These are phyloP conservation scores for Cucumis cinereus DNA, from an alignment of 306 rosid species.

Conservation along the genomic window DNA sequence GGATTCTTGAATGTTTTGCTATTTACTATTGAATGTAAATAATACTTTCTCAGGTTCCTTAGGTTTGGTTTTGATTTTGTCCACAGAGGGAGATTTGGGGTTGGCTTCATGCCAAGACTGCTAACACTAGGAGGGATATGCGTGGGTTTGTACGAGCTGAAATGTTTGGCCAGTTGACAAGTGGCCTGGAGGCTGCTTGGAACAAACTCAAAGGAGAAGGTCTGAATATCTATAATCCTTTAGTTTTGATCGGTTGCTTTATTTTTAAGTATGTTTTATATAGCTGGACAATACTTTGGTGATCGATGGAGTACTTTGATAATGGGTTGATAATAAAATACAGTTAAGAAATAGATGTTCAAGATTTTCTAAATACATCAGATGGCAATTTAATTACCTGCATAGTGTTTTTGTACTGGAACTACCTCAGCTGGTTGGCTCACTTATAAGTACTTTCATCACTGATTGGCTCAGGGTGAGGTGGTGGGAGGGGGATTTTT, in stretches of 20 bases:
- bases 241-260: neutral
- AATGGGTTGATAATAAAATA: neutral
- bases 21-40: neutral
- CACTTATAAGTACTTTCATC: neutral
- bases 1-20: neutral
- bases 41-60: neutral
- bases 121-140: constrained; percentile 23
- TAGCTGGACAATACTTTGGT: neutral
- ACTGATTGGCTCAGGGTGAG: neutral
- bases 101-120: constrained; percentile 56
- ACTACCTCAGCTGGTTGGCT: neutral
- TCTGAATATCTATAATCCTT: neutral
- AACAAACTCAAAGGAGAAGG: constrained; percentile 98
- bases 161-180: constrained; percentile 89
- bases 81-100: constrained; percentile 80
- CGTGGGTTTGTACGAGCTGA: constrained; percentile 72
- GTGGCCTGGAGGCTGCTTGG: constrained; percentile 94
- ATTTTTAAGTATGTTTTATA: neutral
- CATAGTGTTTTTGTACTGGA: neutral
- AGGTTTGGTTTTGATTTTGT: constrained; percentile 5
- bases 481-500: neutral
- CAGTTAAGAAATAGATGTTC: neutral
- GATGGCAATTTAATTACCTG: neutral
- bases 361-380: neutral
- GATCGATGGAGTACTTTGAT: neutral